These are phyloP conservation scores for Ailanthus altissimus DNA, from an alignment of 345 rosid species.

Conservation along the genomic window DNA sequence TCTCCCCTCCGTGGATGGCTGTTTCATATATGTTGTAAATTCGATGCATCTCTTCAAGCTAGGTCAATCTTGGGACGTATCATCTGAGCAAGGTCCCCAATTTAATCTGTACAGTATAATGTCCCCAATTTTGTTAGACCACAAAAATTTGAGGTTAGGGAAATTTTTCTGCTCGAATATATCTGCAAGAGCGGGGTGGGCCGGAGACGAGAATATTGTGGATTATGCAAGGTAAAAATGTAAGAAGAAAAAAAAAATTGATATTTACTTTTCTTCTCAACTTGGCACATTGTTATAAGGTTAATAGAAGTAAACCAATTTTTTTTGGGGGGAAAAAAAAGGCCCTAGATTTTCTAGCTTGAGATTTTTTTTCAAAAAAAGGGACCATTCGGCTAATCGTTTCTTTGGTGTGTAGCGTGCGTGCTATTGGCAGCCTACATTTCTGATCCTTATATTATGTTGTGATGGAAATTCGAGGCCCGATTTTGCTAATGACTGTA, in stretches of 20 bases:
- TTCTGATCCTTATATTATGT: too few relatives aligned
- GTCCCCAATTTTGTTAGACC: constrained; percentile 39
- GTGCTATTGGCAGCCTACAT: too few relatives aligned
- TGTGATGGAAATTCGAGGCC: too few relatives aligned
- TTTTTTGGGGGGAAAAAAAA: background rate
- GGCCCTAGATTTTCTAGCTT: background rate
- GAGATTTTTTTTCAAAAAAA: background rate
- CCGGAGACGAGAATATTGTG: background rate
- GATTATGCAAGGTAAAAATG: background rate
- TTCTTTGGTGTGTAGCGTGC: background rate
- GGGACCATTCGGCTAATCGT: too few relatives aligned
- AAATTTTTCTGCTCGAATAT: background rate
- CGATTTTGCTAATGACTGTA: too few relatives aligned
- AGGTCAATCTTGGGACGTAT: constrained; percentile 16
- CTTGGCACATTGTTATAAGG: background rate
- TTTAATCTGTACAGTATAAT: constrained; percentile 32
- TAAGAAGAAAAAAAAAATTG: background rate
- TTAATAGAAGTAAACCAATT: background rate
- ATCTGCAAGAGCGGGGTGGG: background rate
- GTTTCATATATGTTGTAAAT: constrained; percentile 16
- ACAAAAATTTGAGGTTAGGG: constrained; percentile 1
- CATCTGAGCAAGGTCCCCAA: constrained; percentile 8
- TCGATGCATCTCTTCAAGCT: constrained; percentile 19
- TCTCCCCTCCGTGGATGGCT: background rate
- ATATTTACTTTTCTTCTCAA: background rate